Conservation (phyloP, 257 asterid genomes). For the Vinca minor region DNA sequence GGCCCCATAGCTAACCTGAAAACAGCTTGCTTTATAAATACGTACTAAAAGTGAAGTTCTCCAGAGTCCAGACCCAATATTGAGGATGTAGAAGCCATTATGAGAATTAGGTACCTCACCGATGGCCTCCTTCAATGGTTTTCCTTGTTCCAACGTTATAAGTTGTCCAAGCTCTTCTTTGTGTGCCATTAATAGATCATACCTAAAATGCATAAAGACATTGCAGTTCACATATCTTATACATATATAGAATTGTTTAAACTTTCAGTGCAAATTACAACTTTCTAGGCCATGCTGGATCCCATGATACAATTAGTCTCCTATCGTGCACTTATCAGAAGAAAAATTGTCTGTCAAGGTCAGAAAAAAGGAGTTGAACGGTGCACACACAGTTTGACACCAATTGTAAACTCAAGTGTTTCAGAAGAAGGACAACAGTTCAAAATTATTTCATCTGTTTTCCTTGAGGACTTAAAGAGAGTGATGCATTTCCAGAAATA, state of each 20-base stretch:
- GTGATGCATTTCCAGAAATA: too few relatives aligned
- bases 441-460: neutral
- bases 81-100: neutral
- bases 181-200: constrained; percentile 67
- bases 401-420: neutral
- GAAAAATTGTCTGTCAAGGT: neutral
- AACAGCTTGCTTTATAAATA: constrained; percentile 15
- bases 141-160: constrained; percentile 95
- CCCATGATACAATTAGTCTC: neutral
- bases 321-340: neutral
- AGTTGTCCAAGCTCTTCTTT: constrained; percentile 93
- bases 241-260: neutral
- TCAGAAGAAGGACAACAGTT: neutral
- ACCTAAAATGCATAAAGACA: constrained; percentile 16
- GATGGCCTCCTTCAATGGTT: constrained; percentile 90
- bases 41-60: constrained; percentile 3
- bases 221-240: neutral
- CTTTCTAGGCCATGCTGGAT: neutral
- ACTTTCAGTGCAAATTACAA: neutral
- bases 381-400: neutral
- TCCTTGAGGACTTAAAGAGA: neutral
- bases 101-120: constrained; percentile 66
- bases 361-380: neutral
- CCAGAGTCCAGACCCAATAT: constrained; percentile 4
- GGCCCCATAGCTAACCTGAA: constrained; percentile 84